Percentiles rank a stretch among this genome's conserved stretches.
phyloP scores from a whole-genome alignment of 345 rosid genomes.

The Bruguiera parviflora region DNA sequence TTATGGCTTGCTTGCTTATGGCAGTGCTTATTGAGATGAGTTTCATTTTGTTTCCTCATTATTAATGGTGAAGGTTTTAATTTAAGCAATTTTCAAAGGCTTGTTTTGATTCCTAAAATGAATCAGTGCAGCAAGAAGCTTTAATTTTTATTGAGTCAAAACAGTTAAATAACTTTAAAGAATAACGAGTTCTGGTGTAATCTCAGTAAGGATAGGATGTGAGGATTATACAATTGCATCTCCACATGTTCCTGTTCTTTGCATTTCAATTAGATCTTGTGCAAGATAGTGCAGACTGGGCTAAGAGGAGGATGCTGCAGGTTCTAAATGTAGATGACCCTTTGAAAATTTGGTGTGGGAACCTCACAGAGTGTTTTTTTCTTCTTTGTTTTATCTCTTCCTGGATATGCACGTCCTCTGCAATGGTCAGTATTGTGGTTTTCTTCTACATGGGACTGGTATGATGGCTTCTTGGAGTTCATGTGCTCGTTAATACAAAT shows the following conservation, averaged over 20 bases:
- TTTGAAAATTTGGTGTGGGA: slow-evolving; percentile 21
- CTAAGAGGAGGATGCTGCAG: slow-evolving; percentile 20
- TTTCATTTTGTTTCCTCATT: no score
- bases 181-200: neutral
- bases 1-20: no score
- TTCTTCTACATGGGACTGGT: slow-evolving; percentile 49
- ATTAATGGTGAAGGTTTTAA: neutral
- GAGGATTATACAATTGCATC: neutral
- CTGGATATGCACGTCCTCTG: slow-evolving; percentile 49
- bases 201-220: neutral
- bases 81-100: neutral
- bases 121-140: neutral
- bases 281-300: slow-evolving; percentile 28
- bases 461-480: slow-evolving; percentile 49
- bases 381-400: slow-evolving; percentile 38
- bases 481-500: slow-evolving; percentile 43
- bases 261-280: slow-evolving; percentile 30
- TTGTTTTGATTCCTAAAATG: neutral
- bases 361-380: slow-evolving; percentile 19
- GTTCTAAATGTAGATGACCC: slow-evolving; percentile 17
- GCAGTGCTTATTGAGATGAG: no score
- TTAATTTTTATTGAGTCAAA: slow-evolving; percentile 6
- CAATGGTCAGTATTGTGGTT: slow-evolving; percentile 31
- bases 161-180: neutral
- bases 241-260: slow-evolving; percentile 1